Percentiles rank a stretch among this genome's conserved stretches.
These are phyloP conservation scores for Eucalyptus rudis DNA, from an alignment of 345 rosid genomes.

Conservation along the genomic window DNA sequence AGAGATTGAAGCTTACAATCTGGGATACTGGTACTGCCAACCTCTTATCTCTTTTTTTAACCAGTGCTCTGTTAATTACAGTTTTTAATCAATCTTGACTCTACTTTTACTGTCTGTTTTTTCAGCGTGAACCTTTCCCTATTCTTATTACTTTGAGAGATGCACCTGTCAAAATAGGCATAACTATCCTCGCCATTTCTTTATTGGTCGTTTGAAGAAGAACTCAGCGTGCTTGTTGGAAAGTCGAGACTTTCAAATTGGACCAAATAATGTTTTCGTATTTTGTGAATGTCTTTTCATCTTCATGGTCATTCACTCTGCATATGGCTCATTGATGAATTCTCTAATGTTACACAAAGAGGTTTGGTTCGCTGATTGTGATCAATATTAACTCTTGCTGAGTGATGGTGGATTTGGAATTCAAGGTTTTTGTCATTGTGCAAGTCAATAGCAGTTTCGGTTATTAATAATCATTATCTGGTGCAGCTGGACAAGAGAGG, in stretches of 20 bases:
- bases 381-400: background rate
- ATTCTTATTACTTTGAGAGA: background rate
- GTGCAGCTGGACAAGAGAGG: conserved; percentile 95
- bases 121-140: background rate
- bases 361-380: background rate
- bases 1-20: conserved; percentile 77
- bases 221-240: background rate
- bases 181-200: background rate
- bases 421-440: background rate
- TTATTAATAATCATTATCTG: background rate
- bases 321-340: background rate
- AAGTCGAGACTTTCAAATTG: background rate
- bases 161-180: background rate
- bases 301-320: background rate
- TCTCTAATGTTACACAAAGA: background rate
- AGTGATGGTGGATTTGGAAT: background rate
- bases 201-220: background rate
- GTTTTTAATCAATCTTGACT: background rate
- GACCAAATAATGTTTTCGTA: background rate
- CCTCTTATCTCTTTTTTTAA: background rate
- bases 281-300: background rate
- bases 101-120: background rate
- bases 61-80: background rate
- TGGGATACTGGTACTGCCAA: conserved; percentile 81
- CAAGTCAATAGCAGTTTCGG: background rate